A percentile compares a stretch with the other conserved stretches of the same genome.
These are phyloP conservation scores for Yamadazyma diddensiae DNA, from an alignment of 1,139 yeast species.

Conservation along the genomic window DNA sequence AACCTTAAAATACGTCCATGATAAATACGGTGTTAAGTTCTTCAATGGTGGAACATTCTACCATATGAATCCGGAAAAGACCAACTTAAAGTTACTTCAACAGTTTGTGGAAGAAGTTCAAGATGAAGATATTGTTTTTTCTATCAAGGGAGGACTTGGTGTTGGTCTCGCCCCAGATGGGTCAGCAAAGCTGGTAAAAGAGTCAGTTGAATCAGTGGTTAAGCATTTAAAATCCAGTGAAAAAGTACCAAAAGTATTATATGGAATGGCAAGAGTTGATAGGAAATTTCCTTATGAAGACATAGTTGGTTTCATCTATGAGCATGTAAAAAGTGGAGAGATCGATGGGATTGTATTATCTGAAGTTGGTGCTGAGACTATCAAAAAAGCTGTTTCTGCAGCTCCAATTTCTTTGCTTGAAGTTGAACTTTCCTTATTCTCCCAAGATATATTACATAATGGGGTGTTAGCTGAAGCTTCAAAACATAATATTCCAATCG, in stretches of 20 bases:
- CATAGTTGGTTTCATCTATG: slow-evolving; percentile 48
- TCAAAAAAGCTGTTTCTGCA: slow-evolving; percentile 50
- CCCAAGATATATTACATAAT: slow-evolving; percentile 55
- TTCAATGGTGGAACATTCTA: slow-evolving; percentile 81
- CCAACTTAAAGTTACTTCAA: slow-evolving; percentile 45
- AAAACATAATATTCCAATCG: slow-evolving; percentile 51
- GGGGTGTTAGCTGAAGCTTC: slow-evolving; percentile 60
- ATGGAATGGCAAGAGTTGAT: slow-evolving; percentile 70
- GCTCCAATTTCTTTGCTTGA: slow-evolving; percentile 66
- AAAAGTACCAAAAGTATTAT: slow-evolving; percentile 48
- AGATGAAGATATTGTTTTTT: slow-evolving; percentile 51
- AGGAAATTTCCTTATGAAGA: slow-evolving; percentile 45
- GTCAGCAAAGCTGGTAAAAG: slow-evolving; percentile 41
- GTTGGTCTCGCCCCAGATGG: slow-evolving; percentile 49
- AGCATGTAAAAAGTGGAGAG: slow-evolving; percentile 51
- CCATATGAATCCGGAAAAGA: slow-evolving; percentile 43
- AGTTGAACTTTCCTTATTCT: slow-evolving; percentile 67
- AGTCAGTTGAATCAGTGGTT: slow-evolving; percentile 50
- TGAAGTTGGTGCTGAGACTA: slow-evolving; percentile 63
- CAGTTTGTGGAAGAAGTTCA: slow-evolving; percentile 48
- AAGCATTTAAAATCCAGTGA: slow-evolving; percentile 34
- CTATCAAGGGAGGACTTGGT: slow-evolving; percentile 57
- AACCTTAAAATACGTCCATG: slow-evolving; percentile 41
- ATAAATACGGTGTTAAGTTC: slow-evolving; percentile 49
- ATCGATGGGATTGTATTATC: slow-evolving; percentile 69